Conservation (phyloP, 2,329 filamentous ascomycete species). For the Thelonectria olida region DNA sequence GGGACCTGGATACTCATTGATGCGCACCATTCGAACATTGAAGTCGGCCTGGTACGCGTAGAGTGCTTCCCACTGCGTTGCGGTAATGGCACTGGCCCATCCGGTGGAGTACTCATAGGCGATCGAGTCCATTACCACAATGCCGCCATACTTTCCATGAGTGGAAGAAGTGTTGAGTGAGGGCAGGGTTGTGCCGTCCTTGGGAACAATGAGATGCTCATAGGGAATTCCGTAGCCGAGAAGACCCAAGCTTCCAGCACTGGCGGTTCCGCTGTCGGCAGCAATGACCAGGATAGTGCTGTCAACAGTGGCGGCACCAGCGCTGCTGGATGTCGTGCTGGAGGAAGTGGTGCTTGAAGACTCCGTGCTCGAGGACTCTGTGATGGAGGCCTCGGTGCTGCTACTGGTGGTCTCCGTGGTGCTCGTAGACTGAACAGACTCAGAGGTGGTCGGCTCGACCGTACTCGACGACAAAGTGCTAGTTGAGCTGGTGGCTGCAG, state of each 20-base stretch:
- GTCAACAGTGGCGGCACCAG: slow-evolving; percentile 3
- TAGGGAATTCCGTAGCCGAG: slow-evolving; percentile 29
- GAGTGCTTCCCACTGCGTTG: slow-evolving; percentile 22
- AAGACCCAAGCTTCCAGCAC: slow-evolving; percentile 14
- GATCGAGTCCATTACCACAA: slow-evolving; percentile 23
- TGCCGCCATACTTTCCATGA: slow-evolving; percentile 23
- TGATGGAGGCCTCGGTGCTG: not conserved
- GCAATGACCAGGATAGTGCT: slow-evolving; percentile 19
- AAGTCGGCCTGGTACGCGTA: slow-evolving; percentile 25
- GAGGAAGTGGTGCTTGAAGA: not conserved
- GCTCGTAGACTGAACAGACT: not conserved
- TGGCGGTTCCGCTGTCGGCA: slow-evolving; percentile 7
- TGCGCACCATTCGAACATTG: slow-evolving; percentile 28
- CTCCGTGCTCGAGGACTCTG: not conserved
- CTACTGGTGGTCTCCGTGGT: not conserved
- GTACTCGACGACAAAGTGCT: not conserved
- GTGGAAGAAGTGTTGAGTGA: slow-evolving; percentile 15
- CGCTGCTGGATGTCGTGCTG: slow-evolving; percentile 7
- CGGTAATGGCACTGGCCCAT: slow-evolving; percentile 27
- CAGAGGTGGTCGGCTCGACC: not conserved
- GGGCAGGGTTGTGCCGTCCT: slow-evolving; percentile 16
- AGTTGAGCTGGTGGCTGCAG: not conserved
- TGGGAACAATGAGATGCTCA: slow-evolving; percentile 20
- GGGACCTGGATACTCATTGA: slow-evolving; percentile 25
- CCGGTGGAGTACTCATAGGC: slow-evolving; percentile 24